Base-by-base conservation (phyloP, 2,329 filamentous ascomycete species). In the Cryphonectria carpinicola region DNA sequence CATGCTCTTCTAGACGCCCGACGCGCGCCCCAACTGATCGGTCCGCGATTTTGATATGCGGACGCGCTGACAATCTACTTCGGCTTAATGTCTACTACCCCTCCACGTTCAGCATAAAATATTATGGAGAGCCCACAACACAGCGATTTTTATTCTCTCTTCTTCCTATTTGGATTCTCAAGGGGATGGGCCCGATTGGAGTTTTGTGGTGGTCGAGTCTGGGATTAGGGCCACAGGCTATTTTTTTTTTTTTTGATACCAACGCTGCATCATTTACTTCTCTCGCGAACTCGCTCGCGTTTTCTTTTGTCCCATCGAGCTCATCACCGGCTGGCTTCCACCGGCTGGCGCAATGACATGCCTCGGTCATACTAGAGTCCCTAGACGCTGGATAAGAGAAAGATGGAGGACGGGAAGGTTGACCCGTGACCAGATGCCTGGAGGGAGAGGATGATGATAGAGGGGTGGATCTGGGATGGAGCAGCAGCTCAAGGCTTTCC, bases 211-310 rank as follows among this genome's bases (percentile, higher is more conserved):
- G 71, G 62, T 56, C 25, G 56, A 22, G 54, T 17, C 25, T 56
- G n/a, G 35, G 22, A 35, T 49, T 49, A 61, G 67, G 62, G 56
- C 65, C 64, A 67, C 67, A 67, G 43, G 61, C 63, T 41, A 66
- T 71, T 54, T 49, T 41, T 32, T 64, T 41, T 32, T 64, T 39
- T 68, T 72, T 67, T 71, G 71, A 72, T 72, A 72, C 71, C 69
- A 46, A 72, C 69, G 66, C 60, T 67, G 69, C 71, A 69, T 66
- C 58, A n/a, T 64, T 43, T 25, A 39, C 46, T 60, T 68, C 60
- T 65, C 41, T 46, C 41, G 32, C 61, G 43, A 46, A 46, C 19
- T 19, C 39, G 25, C 66, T 41, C 28, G 66, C 58, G 11, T 63
- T 68, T 56, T 32, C 52, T 25, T 64, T 70, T 70, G 65, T 54